Percentiles rank a stretch among this genome's conserved stretches.
Conservation (phyloP, 208 protist species). For the Trypanosoma scelopori region DNA sequence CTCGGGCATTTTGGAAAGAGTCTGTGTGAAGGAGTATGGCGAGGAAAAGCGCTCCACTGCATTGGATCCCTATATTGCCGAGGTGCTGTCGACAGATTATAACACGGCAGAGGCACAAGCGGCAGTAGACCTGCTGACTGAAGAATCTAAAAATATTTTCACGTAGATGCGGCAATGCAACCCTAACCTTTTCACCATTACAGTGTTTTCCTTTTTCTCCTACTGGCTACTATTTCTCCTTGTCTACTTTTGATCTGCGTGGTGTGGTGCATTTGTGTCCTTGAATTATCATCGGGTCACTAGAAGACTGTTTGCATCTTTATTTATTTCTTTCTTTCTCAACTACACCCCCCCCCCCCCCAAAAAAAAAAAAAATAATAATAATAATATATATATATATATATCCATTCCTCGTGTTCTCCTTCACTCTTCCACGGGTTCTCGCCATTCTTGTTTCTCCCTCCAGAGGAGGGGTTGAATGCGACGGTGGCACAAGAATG, state of each 20-base stretch:
- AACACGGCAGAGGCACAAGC: not conserved
- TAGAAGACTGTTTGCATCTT: too few relatives aligned
- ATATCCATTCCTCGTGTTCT: too few relatives aligned
- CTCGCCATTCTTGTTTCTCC: slow-evolving; percentile 1
- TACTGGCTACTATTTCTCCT: not conserved
- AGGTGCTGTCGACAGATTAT: slow-evolving; percentile 33
- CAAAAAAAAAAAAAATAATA: too few relatives aligned
- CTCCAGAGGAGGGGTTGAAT: not conserved
- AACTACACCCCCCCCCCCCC: too few relatives aligned
- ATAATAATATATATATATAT: too few relatives aligned
- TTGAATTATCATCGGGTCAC: too few relatives aligned
- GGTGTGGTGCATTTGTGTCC: not conserved
- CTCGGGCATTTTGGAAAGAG: slow-evolving; percentile 2
- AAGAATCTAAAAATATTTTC: slow-evolving; percentile 20
- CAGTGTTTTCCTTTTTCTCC: not conserved
- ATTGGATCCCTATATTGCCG: slow-evolving; percentile 25
- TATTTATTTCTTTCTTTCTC: too few relatives aligned
- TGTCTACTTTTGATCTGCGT: not conserved
- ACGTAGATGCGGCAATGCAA: not conserved
- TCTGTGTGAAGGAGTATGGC: slow-evolving; percentile 25
- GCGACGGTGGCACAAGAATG: slow-evolving; percentile 11
- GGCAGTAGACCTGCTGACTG: slow-evolving; percentile 1
- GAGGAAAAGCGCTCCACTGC: slow-evolving; percentile 19
- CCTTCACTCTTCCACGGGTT: not conserved
- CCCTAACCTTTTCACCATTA: not conserved